A percentile compares a stretch with the other conserved stretches of the same genome.
Evolutionary conservation across 805 yeast genomes (phyloP).

Genomic region (Suhomyces prunicola): DNA sequence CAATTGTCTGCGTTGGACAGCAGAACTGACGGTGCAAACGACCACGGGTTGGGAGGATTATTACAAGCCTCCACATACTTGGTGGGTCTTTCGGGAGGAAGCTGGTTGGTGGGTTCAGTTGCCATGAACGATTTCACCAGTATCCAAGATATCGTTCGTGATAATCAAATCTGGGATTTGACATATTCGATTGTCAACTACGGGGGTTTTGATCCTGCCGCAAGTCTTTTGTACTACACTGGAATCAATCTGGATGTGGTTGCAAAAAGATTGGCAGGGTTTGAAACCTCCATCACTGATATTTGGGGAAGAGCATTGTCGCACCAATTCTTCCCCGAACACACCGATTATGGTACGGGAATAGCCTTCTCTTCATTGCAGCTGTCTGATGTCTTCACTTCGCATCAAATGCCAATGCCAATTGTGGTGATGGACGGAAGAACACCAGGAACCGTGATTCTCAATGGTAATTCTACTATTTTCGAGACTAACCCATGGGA

Average conservation of each 20-base stretch:
- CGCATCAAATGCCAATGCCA: slow-evolving; percentile 27
- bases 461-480: slow-evolving; percentile 26
- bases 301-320: slow-evolving; percentile 43
- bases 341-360: slow-evolving; percentile 24
- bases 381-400: slow-evolving; percentile 16
- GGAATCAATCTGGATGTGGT: slow-evolving; percentile 25
- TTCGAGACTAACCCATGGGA: slow-evolving; percentile 26
- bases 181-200: slow-evolving; percentile 69
- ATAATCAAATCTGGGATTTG: slow-evolving; percentile 35
- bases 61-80: slow-evolving; percentile 69
- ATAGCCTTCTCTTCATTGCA: slow-evolving; percentile 22
- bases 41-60: slow-evolving; percentile 43
- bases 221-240: slow-evolving; percentile 55
- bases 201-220: slow-evolving; percentile 56
- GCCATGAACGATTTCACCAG: slow-evolving; percentile 57
- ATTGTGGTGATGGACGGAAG: slow-evolving; percentile 26
- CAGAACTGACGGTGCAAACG: slow-evolving; percentile 26
- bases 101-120: slow-evolving; percentile 64
- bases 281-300: slow-evolving; percentile 36
- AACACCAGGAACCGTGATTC: slow-evolving; percentile 19
- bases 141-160: slow-evolving; percentile 37
- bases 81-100: slow-evolving; percentile 64
- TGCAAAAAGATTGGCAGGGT: slow-evolving; percentile 37
- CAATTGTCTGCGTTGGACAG: slow-evolving; percentile 39
- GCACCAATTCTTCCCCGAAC: slow-evolving; percentile 35